phyloP scores from a whole-genome alignment of 805 yeast species.

The Saccharomycopsis sp. region DNA sequence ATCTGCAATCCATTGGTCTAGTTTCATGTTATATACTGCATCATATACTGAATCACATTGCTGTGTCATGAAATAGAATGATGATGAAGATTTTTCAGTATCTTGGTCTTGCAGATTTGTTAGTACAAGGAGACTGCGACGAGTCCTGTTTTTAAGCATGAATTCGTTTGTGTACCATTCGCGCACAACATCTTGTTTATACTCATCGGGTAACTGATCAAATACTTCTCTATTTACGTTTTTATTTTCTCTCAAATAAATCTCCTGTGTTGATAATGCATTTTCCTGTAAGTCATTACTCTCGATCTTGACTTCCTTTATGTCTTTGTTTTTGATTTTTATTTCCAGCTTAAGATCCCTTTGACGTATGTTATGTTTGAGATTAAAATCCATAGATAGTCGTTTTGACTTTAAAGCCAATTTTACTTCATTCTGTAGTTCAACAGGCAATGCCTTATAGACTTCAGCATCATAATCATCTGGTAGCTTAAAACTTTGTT shows the following conservation, averaged over 20 bases:
- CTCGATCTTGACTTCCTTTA: not conserved
- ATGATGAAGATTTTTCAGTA: not conserved
- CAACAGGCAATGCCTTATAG: conserved; percentile 56
- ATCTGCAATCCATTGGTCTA: not conserved
- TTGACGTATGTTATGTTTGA: conserved; percentile 5
- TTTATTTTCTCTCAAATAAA: conserved; percentile 15
- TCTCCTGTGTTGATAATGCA: conserved; percentile 11
- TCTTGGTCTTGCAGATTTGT: not conserved
- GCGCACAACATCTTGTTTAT: conserved; percentile 10
- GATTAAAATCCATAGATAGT: conserved; percentile 3
- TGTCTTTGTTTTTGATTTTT: not conserved
- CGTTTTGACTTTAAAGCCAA: conserved; percentile 35
- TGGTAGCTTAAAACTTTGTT: conserved; percentile 23
- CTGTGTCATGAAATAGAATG: not conserved
- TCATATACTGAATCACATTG: not conserved
- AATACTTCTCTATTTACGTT: conserved; percentile 10
- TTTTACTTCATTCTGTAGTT: conserved; percentile 56
- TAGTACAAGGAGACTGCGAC: not conserved
- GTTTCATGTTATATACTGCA: not conserved
- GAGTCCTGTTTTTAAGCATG: conserved; percentile 10
- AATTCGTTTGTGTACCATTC: conserved; percentile 16
- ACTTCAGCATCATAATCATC: conserved; percentile 57
- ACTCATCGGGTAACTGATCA: conserved; percentile 9
- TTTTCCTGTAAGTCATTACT: not conserved
- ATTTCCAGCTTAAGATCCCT: not conserved